Percentiles rank a stretch among this genome's conserved stretches.
These are phyloP conservation scores for Neofusicoccum sp. DNA, from an alignment of 2,329 filamentous ascomycete genomes.

Conservation along the genomic window DNA sequence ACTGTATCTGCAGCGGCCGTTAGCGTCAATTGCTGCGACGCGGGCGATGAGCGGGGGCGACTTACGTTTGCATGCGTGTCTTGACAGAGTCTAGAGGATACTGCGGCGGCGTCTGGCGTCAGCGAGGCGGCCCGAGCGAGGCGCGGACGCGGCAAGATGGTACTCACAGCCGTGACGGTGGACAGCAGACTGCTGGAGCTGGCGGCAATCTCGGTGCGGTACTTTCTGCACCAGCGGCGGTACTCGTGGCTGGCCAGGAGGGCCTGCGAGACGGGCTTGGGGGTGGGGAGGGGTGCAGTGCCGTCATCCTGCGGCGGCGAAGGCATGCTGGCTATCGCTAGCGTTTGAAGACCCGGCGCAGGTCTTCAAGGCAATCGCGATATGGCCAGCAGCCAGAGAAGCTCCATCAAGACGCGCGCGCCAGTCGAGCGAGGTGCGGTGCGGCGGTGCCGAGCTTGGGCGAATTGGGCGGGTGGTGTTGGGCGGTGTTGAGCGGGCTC, in stretches of 20 bases:
- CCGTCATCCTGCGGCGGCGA: conserved; percentile 44
- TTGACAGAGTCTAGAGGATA: conserved; percentile 90
- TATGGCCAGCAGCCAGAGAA: conserved; percentile 53
- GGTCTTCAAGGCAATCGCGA: conserved; percentile 65
- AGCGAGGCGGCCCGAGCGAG: conserved; percentile 23
- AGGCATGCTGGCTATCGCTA: conserved; percentile 50
- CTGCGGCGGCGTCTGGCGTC: conserved; percentile 33
- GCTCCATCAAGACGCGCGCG: conserved; percentile 55
- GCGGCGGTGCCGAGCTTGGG: conserved; percentile 1
- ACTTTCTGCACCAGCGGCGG: conserved; percentile 68
- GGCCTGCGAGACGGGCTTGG: conserved; percentile 11
- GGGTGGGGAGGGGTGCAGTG: conserved; percentile 33
- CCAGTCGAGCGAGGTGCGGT: conserved; percentile 7
- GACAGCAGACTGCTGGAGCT: conserved; percentile 76
- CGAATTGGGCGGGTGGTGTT: conserved; percentile 13
- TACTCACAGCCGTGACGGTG: conserved; percentile 68
- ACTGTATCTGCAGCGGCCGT: conserved; percentile 21
- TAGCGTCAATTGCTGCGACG: conserved; percentile 23
- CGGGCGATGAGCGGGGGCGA: not conserved
- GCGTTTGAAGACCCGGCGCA: conserved; percentile 53
- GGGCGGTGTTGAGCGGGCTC: not conserved
- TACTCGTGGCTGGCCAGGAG: conserved; percentile 15
- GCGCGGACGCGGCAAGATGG: not conserved
- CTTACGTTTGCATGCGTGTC: conserved; percentile 78
- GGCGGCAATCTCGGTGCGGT: conserved; percentile 79